These are phyloP conservation scores for Colletotrichum sp. DNA, from an alignment of 2,329 filamentous ascomycete species.

Conservation along the genomic window DNA sequence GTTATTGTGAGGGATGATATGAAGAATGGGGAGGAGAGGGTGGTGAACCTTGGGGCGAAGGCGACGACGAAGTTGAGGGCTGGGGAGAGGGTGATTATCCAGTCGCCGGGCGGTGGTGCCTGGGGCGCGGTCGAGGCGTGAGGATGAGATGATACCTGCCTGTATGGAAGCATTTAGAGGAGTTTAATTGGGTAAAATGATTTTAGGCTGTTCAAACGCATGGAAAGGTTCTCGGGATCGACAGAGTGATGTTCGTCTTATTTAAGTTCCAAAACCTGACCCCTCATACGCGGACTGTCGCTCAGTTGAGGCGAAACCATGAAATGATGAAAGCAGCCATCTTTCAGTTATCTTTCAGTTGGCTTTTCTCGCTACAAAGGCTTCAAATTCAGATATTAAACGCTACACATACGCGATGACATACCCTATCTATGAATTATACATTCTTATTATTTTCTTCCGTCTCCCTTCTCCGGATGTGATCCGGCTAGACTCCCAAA, in stretches of 20 bases:
- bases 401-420: background rate
- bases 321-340: background rate
- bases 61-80: constrained; percentile 19
- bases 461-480: no score
- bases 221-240: accelerated
- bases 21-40: constrained; percentile 33
- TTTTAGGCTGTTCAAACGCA: background rate
- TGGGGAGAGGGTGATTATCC: constrained; percentile 21
- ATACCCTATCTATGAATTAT: no score
- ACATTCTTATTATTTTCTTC: no score
- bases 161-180: background rate
- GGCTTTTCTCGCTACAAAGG: background rate
- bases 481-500: background rate
- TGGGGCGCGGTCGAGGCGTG: constrained; percentile 8
- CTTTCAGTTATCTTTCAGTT: background rate
- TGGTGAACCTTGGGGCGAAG: constrained; percentile 27
- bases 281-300: background rate
- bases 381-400: background rate
- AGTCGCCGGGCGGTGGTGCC: constrained; percentile 20
- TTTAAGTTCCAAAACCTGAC: accelerated
- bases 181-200: background rate
- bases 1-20: constrained; percentile 56
- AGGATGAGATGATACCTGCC: background rate
- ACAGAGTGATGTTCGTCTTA: background rate
- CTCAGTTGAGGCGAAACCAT: accelerated